Conservation (phyloP, 163 green algal genomes). For the Scenedesmus sp. region DNA sequence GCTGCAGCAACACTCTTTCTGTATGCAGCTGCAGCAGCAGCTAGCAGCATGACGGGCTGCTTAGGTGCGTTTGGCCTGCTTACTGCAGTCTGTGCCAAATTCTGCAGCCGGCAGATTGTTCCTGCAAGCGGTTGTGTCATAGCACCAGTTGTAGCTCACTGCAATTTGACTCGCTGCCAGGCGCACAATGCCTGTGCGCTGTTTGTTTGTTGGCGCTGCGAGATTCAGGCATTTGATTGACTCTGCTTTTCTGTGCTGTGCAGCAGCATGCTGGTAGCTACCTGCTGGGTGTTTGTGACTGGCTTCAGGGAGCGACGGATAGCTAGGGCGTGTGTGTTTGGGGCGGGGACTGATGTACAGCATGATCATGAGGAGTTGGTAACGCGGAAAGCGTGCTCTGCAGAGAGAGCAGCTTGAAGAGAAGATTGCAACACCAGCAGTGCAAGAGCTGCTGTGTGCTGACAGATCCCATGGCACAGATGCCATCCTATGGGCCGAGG, state of each 20-base stretch:
- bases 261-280: not conserved
- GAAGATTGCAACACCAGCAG: not conserved
- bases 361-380: not conserved
- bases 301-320: not conserved
- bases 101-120: too few relatives aligned
- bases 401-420: not conserved
- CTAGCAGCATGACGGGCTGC: too few relatives aligned
- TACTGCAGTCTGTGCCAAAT: too few relatives aligned
- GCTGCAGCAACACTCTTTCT: too few relatives aligned
- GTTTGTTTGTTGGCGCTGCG: not conserved
- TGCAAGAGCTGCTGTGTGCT: not conserved
- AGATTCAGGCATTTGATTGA: not conserved
- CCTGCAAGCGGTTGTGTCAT: too few relatives aligned
- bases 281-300: not conserved
- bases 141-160: too few relatives aligned
- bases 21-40: too few relatives aligned
- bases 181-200: not conserved
- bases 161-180: too few relatives aligned
- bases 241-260: not conserved
- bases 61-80: too few relatives aligned
- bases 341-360: too few relatives aligned
- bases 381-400: not conserved
- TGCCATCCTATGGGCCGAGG: too few relatives aligned
- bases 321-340: not conserved
- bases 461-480: too few relatives aligned